phyloP scores from a whole-genome alignment of 768 basidiomycete species.

The Suillus tomentosus region DNA sequence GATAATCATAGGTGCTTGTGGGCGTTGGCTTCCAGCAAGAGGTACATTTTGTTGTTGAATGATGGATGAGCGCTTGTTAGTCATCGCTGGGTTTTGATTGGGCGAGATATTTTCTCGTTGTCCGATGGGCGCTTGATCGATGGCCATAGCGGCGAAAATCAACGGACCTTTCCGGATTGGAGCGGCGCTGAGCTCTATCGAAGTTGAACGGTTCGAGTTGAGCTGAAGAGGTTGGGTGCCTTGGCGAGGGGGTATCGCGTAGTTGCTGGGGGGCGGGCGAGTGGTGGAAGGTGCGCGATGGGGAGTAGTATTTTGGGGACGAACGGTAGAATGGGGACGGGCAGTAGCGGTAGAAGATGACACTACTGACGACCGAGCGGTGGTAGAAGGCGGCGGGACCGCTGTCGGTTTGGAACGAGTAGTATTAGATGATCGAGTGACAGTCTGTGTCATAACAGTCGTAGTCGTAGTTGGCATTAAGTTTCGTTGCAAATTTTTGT shows the following conservation, averaged over 20 bases:
- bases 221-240: slow-evolving; percentile 2
- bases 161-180: slow-evolving; percentile 51
- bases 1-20: background rate
- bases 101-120: background rate
- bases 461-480: slow-evolving; percentile 10
- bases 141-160: slow-evolving; percentile 62
- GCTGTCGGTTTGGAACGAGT: background rate
- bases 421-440: background rate
- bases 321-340: background rate
- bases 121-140: background rate
- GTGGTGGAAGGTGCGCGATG: background rate
- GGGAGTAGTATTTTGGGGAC: background rate
- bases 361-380: background rate
- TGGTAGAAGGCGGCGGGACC: background rate
- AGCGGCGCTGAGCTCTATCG: slow-evolving; percentile 19
- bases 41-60: background rate
- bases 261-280: slow-evolving; percentile 20
- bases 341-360: background rate
- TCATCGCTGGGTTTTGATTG: background rate
- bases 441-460: background rate
- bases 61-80: background rate
- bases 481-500: slow-evolving; percentile 13
- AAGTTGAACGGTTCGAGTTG: background rate
- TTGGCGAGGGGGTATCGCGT: slow-evolving; percentile 22
- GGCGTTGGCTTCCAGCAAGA: background rate